Base-by-base conservation (phyloP, 164 flowering plant genomes). In the Vitis amurensis region DNA sequence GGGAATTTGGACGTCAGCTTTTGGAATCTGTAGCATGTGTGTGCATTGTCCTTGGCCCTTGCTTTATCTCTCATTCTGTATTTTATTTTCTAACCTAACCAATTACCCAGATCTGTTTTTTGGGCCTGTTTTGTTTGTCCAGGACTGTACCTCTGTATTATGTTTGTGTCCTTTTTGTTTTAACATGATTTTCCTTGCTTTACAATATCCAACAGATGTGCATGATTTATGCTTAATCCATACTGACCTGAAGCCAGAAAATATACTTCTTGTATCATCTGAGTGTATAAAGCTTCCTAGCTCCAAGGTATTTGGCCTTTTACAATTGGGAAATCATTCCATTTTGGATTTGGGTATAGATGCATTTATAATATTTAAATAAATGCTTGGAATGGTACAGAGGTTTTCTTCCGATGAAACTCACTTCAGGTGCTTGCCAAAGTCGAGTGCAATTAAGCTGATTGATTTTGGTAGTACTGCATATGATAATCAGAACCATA, bases 11-110 rank as follows among this genome's bases (percentile, higher is more conserved):
- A 79, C 87, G 91, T 67, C 97, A 93, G 89, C 95, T 93, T 83
- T 87, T 91, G 91, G 94, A 93, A 86, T 89, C 91, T 86, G 91
- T 93, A 79, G 93, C 98, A 90, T 91, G 98, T 91, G 89, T 86
- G 98, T 91, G 81, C 80, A 86, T 74, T 81, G 72, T 80, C 67
- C 84, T 79, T 75, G 64, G 68, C 75, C 77, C 60, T 72, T 59
- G 30, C 61, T 66, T 74, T 71, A 31, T 71, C 31, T 53, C 31
- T 67, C 55, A 27, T 53, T 63, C 15, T 67, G 56, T 73, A 51
- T 53, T 68, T 67, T 69, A 15, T 75, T 71, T 66, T 59, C n/a
- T 69, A 72, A 68, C 29, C 55, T 73, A 74, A 71, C 61, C 62
- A 23, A 50, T 74, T 47, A 55, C 19, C 68, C 58, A 52, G 17